phyloP scores from a whole-genome alignment of 805 yeast species.

The Clavispora vitiphila region DNA sequence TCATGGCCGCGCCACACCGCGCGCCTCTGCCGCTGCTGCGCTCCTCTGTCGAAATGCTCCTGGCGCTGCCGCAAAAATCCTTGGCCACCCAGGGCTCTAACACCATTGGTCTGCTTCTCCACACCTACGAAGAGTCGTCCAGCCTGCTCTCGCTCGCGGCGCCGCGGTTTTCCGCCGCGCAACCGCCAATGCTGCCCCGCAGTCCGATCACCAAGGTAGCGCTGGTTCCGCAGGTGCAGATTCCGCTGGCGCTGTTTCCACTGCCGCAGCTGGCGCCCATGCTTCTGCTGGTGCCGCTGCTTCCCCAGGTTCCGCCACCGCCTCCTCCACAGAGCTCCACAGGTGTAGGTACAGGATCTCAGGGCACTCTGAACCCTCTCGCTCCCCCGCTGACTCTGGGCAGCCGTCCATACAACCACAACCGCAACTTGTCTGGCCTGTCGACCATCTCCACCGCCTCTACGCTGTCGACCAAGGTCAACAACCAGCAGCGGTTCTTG shows the following conservation, averaged over 20 bases:
- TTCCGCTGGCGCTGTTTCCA: neutral
- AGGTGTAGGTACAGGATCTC: no score
- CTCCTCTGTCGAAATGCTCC: slow-evolving; percentile 4
- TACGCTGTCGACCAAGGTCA: slow-evolving; percentile 25
- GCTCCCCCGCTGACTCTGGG: neutral
- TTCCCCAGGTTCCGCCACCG: slow-evolving; percentile 11
- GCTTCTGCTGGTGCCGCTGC: neutral
- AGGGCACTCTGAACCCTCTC: no score
- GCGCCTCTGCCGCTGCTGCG: slow-evolving; percentile 1
- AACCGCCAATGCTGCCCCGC: neutral
- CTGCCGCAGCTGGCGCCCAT: slow-evolving; percentile 9
- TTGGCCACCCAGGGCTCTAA: slow-evolving; percentile 16
- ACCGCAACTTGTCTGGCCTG: slow-evolving; percentile 32
- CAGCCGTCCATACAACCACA: slow-evolving; percentile 13
- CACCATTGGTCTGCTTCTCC: slow-evolving; percentile 24
- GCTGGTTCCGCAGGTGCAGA: neutral
- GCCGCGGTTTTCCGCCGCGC: no score
- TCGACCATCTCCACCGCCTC: slow-evolving; percentile 30
- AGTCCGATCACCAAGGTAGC: neutral
- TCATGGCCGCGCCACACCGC: slow-evolving; percentile 14
- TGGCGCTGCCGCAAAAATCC: slow-evolving; percentile 19
- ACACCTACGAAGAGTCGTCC: slow-evolving; percentile 25
- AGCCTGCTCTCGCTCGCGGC: slow-evolving; percentile 16
- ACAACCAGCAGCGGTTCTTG: slow-evolving; percentile 37
- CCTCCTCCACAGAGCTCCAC: no score